Percentiles rank a stretch among this genome's conserved stretches.
Evolutionary conservation across 805 yeast genomes (phyloP).

Genomic region (Metschnikowia similis): DNA sequence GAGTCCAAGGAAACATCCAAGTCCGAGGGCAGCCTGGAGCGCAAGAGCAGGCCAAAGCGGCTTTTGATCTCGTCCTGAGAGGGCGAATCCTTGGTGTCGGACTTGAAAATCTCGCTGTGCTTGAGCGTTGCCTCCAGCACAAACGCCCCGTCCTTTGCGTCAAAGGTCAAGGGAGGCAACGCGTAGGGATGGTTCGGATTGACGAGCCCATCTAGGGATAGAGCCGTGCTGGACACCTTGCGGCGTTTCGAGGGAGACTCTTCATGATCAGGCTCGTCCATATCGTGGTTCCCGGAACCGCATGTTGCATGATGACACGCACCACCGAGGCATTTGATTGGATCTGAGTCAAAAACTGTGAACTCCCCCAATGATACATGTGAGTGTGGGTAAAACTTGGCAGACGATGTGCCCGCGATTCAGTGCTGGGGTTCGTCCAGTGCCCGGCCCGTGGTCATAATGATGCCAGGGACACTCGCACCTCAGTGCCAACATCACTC

Average conservation of each 20-base stretch:
- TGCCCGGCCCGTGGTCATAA: too few species aligned
- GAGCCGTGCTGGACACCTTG: constrained; percentile 13
- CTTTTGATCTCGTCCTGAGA: constrained; percentile 21
- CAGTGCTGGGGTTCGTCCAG: too few species aligned
- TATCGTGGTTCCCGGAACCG: too few species aligned
- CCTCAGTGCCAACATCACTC: too few species aligned
- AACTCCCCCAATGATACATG: too few species aligned
- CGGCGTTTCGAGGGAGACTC: constrained; percentile 39
- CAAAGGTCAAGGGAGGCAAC: constrained; percentile 39
- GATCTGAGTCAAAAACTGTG: too few species aligned
- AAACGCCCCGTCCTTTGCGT: constrained; percentile 27
- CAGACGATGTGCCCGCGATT: too few species aligned
- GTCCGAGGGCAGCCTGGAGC: constrained; percentile 8
- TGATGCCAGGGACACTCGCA: too few species aligned
- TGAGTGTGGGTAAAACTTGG: too few species aligned
- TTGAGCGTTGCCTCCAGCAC: constrained; percentile 30
- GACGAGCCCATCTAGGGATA: not conserved
- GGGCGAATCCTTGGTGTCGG: constrained; percentile 21
- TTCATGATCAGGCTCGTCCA: constrained; percentile 13
- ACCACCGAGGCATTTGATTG: too few species aligned
- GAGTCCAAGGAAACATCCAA: constrained; percentile 37
- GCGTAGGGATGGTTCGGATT: constrained; percentile 48
- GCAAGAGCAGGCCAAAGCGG: constrained; percentile 22
- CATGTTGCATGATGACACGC: too few species aligned
- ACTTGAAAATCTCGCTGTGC: constrained; percentile 34